Conservation (phyloP, 768 basidiomycete species). For the Lactarius pseudohatsudake region DNA sequence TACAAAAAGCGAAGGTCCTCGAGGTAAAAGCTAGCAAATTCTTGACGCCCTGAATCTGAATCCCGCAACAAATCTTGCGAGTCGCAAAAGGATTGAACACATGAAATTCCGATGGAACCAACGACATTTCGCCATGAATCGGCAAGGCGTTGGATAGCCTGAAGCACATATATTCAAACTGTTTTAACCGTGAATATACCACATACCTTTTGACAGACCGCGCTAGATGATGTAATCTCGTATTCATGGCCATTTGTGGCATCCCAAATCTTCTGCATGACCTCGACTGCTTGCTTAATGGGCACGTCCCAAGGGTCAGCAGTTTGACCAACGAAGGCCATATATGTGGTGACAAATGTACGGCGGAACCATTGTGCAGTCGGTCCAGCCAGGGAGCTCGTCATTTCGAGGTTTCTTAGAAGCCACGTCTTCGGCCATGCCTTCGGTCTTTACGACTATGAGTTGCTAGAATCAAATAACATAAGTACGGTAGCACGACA, state of each 20-base stretch:
- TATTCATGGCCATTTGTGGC: background rate
- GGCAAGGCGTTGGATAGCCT: background rate
- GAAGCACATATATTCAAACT: background rate
- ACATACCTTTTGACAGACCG: constrained; percentile 1
- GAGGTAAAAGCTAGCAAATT: too few relatives aligned
- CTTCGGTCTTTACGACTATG: too few relatives aligned
- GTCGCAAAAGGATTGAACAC: background rate
- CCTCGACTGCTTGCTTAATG: background rate
- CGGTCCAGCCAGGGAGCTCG: background rate
- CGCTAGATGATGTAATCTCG: background rate
- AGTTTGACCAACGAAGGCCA: constrained; percentile 9
- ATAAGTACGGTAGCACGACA: too few relatives aligned
- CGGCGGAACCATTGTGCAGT: background rate
- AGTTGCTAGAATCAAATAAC: too few relatives aligned
- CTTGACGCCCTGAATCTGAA: too few relatives aligned
- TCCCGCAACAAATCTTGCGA: background rate
- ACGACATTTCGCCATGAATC: constrained; percentile 1
- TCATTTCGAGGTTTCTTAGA: background rate
- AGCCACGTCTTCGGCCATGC: too few relatives aligned
- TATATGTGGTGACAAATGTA: background rate
- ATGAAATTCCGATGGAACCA: background rate
- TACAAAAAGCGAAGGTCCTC: too few relatives aligned
- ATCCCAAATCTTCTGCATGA: constrained; percentile 12
- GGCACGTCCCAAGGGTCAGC: constrained; percentile 1
- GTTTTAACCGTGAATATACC: too few relatives aligned